Evolutionary conservation across 192 early-diverging fungal species (phyloP).

Genomic region (Coemansia sp.): DNA sequence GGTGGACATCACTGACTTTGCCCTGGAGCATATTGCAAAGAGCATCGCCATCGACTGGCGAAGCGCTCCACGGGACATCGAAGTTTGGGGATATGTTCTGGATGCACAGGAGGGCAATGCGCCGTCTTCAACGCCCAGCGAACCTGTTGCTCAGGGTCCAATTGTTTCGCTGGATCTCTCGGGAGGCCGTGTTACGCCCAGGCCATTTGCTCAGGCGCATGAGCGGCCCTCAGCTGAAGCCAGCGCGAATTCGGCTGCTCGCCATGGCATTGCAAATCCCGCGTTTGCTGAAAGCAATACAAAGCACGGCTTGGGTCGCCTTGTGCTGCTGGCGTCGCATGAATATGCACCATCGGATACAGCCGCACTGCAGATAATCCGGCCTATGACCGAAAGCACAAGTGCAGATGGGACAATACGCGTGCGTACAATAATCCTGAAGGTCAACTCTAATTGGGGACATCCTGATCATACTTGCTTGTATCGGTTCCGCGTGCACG

Average conservation of each 20-base stretch:
- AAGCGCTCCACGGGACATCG: slow-evolving; percentile 64
- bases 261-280: slow-evolving; percentile 19
- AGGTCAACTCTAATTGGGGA: slow-evolving; percentile 69
- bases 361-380: slow-evolving; percentile 50
- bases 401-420: slow-evolving; percentile 31
- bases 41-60: slow-evolving; percentile 57
- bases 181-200: neutral
- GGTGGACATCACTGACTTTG: slow-evolving; percentile 60
- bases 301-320: slow-evolving; percentile 22
- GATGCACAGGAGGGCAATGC: neutral
- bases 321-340: slow-evolving; percentile 25
- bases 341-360: slow-evolving; percentile 54
- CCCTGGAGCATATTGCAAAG: slow-evolving; percentile 66
- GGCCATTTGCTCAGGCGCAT: neutral
- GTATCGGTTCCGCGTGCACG: slow-evolving; percentile 75
- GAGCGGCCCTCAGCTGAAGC: neutral
- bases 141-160: neutral
- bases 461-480: slow-evolving; percentile 68
- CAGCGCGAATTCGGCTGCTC: neutral
- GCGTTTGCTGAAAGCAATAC: slow-evolving; percentile 23
- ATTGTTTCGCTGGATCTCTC: slow-evolving; percentile 4
- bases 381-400: slow-evolving; percentile 15
- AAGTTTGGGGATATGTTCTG: slow-evolving; percentile 62
- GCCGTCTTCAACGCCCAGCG: too few relatives aligned
- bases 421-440: slow-evolving; percentile 57